phyloP scores from a whole-genome alignment of 768 basidiomycete genomes.

The Daedalea quercina region DNA sequence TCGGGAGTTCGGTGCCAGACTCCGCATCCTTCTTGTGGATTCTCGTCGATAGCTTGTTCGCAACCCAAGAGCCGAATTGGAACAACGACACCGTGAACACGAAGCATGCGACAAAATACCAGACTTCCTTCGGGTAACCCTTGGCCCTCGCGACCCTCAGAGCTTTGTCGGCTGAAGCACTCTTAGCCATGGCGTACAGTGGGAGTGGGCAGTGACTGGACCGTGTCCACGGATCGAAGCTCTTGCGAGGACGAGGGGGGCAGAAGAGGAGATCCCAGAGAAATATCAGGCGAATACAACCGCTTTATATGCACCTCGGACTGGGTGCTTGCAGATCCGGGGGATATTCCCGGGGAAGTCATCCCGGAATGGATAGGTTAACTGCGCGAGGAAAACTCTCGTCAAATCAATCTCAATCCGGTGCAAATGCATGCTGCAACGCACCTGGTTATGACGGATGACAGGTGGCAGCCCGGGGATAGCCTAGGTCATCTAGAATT shows the following conservation, averaged over 20 bases:
- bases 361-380: too few species aligned
- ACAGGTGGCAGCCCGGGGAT: too few species aligned
- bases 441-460: too few species aligned
- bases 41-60: background rate
- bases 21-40: constrained; percentile 4
- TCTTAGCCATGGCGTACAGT: background rate
- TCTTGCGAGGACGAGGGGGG: too few species aligned
- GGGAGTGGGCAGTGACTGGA: too few species aligned
- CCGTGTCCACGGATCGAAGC: background rate
- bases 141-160: background rate
- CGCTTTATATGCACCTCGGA: background rate
- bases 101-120: constrained; percentile 37
- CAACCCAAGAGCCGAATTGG: constrained; percentile 23
- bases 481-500: too few species aligned
- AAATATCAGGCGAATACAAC: too few species aligned
- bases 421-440: too few species aligned
- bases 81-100: constrained; percentile 32
- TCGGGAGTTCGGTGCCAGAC: background rate
- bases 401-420: too few species aligned
- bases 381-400: too few species aligned
- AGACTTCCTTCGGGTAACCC: constrained; percentile 34
- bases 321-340: background rate
- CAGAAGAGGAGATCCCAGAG: too few species aligned
- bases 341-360: too few species aligned
- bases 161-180: constrained; percentile 1